Base-by-base conservation (phyloP, 148 eudicot genomes). In the Amaranthus cruentus region DNA sequence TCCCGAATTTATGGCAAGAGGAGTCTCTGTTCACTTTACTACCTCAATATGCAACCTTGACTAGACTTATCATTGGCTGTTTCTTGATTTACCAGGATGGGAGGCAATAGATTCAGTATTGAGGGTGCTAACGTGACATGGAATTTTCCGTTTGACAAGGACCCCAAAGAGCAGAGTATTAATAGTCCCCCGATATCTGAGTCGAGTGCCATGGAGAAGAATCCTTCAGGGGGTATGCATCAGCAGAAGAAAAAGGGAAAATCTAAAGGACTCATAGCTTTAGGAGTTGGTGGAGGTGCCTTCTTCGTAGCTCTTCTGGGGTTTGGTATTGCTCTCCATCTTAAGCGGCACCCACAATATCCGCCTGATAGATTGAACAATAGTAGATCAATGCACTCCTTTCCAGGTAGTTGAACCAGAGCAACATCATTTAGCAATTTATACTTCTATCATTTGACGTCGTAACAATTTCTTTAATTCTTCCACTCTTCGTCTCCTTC, bases 1-100 rank as follows among this genome's bases (percentile, higher is more conserved):
- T 94, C 80, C 78, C 81, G 55, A 89, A 89, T 73, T 78, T 94
- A 75, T 85, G 98, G 98, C 91, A 78, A 76, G 87, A 63, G 47
- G 43, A 64, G 28, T 63, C 66, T 21, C 57, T 58, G 7, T 15
- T 4, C 53, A 62, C 53, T 68, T 50, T 59, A 28, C 10, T 48
- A 15, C 69, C 11, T 58, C 51, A 55, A 14, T 42, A 18, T 47
- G 4, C 62, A 69, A 8, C 11, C 68, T 61, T 64, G 54, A 47
- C 43, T 44, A 54, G 28, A 69, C 51, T 68, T 9, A 63, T 14
- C 8, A 54, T 42, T 59, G 38, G 28, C 61, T 80, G 8, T 68
- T 38, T 63, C 56, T 21, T 52, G 3, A 72, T 7, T 76, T 57
- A 62, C 13, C 75, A 94, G 98, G 98, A 79, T 94, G 50, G 91